Percentiles rank a stretch among this genome's conserved stretches.
Evolutionary conservation across 176 grass and related monocot genomes (phyloP).

Genomic region (Zoysia pacifica): DNA sequence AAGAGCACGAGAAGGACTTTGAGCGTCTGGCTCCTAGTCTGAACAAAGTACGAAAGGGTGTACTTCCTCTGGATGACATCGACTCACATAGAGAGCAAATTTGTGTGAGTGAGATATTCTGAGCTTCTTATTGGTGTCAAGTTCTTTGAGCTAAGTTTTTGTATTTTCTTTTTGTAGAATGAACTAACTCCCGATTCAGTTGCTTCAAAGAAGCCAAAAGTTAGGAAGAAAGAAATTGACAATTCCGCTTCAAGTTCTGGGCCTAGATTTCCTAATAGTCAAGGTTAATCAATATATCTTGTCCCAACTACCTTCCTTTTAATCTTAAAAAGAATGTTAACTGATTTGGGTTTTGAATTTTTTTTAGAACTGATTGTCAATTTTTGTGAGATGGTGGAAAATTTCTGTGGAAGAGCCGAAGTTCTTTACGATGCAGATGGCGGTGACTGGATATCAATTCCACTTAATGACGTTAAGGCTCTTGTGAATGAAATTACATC

Average conservation of each 20-base stretch:
- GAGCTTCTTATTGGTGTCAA: constrained; percentile 40
- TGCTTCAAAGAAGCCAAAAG: constrained; percentile 90
- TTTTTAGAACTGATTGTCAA: constrained; percentile 63
- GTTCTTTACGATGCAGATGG: constrained; percentile 71
- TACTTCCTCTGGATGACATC: constrained; percentile 49
- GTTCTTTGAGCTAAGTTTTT: constrained; percentile 38
- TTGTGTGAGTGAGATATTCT: constrained; percentile 54
- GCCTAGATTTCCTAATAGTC: constrained; percentile 56
- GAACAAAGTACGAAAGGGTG: constrained; percentile 54
- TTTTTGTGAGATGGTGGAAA: constrained; percentile 87
- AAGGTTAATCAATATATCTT: constrained; percentile 58
- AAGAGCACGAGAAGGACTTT: constrained; percentile 52
- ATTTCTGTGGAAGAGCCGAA: constrained; percentile 87
- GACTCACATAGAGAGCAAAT: constrained; percentile 50
- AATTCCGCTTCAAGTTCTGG: constrained; percentile 60
- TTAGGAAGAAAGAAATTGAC: constrained; percentile 67
- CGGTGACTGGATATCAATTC: constrained; percentile 70
- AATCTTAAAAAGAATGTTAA: neutral
- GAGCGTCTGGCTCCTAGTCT: constrained; percentile 45
- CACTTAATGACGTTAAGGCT: constrained; percentile 68
- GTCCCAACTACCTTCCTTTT: constrained; percentile 27
- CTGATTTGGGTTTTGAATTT: constrained; percentile 35
- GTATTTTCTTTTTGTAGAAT: constrained; percentile 53
- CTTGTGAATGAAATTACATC: constrained; percentile 87
- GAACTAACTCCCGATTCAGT: constrained; percentile 48